Conservation (phyloP, 805 yeast species). For the Candida koratica region DNA sequence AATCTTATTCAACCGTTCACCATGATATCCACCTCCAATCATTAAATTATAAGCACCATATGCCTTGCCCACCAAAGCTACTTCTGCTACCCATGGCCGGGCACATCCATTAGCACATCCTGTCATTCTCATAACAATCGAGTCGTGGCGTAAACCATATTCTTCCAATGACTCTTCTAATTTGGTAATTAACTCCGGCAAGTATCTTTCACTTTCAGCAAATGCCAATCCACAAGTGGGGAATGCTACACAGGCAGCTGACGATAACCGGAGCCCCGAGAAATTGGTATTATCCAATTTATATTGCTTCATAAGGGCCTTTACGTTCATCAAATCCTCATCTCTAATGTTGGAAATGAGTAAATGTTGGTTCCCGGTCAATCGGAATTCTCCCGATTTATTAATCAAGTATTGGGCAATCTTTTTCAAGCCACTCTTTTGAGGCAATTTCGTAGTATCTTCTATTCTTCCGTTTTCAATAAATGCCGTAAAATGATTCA, state of each 20-base stretch:
- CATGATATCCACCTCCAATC: conserved; percentile 95
- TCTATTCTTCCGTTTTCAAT: conserved; percentile 96
- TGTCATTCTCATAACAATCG: conserved; percentile 96
- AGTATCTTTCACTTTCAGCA: conserved; percentile 95
- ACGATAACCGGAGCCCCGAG: conserved; percentile 80
- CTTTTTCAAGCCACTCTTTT: conserved; percentile 78
- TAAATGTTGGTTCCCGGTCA: conserved; percentile 95
- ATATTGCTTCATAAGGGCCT: conserved; percentile 62
- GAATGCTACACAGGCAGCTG: conserved; percentile 96
- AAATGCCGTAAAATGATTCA: conserved; percentile 88
- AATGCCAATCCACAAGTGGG: conserved; percentile 98
- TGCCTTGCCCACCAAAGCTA: conserved; percentile 94
- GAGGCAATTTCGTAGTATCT: conserved; percentile 85
- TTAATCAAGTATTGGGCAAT: conserved; percentile 68
- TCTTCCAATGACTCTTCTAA: conserved; percentile 86
- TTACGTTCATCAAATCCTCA: conserved; percentile 58
- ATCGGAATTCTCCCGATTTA: conserved; percentile 77
- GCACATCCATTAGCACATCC: conserved; percentile 99
- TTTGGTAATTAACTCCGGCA: conserved; percentile 78
- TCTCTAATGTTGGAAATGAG: conserved; percentile 70
- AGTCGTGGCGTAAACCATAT: conserved; percentile 88
- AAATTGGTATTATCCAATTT: conserved; percentile 80
- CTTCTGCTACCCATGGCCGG: conserved; percentile 96
- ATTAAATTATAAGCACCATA: conserved; percentile 87
- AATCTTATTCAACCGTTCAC: conserved; percentile 87